Evolutionary conservation across 2,329 filamentous ascomycete genomes (phyloP), one percentile per base, ranked within the genome.

Genomic region (Fusarium hostae): DNA sequence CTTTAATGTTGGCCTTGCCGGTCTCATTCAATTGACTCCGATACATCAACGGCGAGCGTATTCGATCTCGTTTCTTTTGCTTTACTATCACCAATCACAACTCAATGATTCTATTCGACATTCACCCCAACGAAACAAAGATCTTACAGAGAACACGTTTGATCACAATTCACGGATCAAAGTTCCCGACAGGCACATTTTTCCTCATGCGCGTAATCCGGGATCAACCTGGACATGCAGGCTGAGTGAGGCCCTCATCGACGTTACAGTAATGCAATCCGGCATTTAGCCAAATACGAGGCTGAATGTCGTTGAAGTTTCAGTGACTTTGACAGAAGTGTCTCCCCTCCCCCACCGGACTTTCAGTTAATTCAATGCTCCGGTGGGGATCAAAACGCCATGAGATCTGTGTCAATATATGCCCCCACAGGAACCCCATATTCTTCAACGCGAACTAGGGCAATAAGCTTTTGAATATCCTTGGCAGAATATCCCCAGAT

Each of bases 261-360:
- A 56, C 6, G 39, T 32, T 24, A n/a, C 52, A 20, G 24, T n/a
- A 48, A 50, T 50, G 41, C 32, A 48, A 26, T 18, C 5, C 18
- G 20, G 18, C 18, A 48, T 48, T 57, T 57, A 57, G 18, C 40
- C 54, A 48, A 57, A 48, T 35, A 57, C 16, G 22, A 57, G 40
- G 30, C 30, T 57, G 24, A 35, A 32, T 20, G 39, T n/a, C 16
- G 37, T 24, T 32, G 32, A 24, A n/a, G 52, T 26, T 57, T 47
- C 28, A 34, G 41, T 47, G 40, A 57, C 54, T 18, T 48, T 45
- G 32, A 35, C 39, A 47, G 4, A 48, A 11, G 22, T 24, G 30
- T 30, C 62, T 54, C 39, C 28, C 39, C 45, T 58, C 48, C 63
- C 50, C 63, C 63, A 57, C 60, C 60, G 63, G 63, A 65, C n/a